Base-by-base conservation (phyloP, 345 rosid species). In the Nasturtium officinale region DNA sequence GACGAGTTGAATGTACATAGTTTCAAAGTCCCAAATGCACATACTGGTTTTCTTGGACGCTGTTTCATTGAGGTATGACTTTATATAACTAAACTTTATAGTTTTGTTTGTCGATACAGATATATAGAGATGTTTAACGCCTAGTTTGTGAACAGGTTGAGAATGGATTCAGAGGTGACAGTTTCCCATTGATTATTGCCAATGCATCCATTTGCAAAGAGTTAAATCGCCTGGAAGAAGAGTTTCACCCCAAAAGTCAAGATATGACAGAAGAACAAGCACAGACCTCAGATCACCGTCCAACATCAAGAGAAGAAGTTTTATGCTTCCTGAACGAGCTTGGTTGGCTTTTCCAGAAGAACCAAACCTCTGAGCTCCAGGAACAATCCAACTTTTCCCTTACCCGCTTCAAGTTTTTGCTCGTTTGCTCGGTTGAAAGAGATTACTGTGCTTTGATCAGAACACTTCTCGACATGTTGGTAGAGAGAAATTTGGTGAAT, bases 321-420 rank as follows among this genome's bases (percentile, higher is more conserved):
- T 37, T 87, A 61, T 92, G 85, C 78, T 92, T 87, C 77, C 78
- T 92, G 77, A 88, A 92, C 48, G 98, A 92, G 80, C 96, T 92
- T 53, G 98, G 98, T 60, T 92, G 98, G 98, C 83, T 92, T 38
- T 92, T 92, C 68, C 98, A 90, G 78, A 83, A 86, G 67, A 83
- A 68, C 61, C 80, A 76, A 26, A 50, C 64, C 29, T 74, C 79
- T 61, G 59, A 66, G 42, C 67, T 76, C 15, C 37, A 11, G 16
- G 81, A 35, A 74, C 81, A 66, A 64, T 81, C 81, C 20, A 80
- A 79, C 43, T 85, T 71, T 80, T 82, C 94, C 28, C 77, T 88
- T 43, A 10, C 51, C 47, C 92, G 98, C 25, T 90, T 88, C 82
- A 92, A 85, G 75, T 88, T 85, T 75, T 78, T 92, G 67, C 83